Evolutionary conservation across 202 grass and related monocot genomes (phyloP).

Genomic region (Carex arenaria): DNA sequence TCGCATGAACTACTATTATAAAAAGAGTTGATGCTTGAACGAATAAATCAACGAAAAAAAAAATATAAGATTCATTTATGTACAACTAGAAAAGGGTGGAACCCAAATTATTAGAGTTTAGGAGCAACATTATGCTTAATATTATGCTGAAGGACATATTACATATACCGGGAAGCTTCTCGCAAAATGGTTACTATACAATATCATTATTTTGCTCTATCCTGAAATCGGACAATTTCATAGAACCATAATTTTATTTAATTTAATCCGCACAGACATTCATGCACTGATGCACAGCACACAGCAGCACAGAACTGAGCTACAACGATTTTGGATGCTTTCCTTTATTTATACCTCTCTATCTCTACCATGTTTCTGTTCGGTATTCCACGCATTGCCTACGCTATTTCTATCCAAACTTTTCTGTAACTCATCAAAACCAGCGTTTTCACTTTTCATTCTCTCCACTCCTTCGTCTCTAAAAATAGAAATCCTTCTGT

Average conservation of each 20-base stretch:
- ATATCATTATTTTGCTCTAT: background rate
- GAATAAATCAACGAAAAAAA: background rate
- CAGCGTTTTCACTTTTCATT: background rate
- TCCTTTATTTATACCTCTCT: no score
- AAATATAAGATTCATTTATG: background rate
- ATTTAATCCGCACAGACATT: background rate
- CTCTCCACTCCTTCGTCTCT: conserved; percentile 2
- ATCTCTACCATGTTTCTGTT: background rate
- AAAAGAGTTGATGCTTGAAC: background rate
- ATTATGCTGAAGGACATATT: background rate
- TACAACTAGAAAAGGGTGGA: background rate
- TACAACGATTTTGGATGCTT: background rate
- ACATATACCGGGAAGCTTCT: background rate
- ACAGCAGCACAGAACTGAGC: background rate
- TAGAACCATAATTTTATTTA: background rate
- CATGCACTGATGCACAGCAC: background rate
- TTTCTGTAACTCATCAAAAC: background rate
- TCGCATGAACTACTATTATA: background rate
- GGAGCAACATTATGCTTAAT: background rate
- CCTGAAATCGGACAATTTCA: background rate
- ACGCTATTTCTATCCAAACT: background rate
- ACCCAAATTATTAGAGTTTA: background rate
- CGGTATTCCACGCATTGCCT: background rate
- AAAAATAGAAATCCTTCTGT: conserved; percentile 22
- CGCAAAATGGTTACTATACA: background rate